Base-by-base conservation (phyloP, 2,329 filamentous ascomycete species). In the Exophiala sideris region DNA sequence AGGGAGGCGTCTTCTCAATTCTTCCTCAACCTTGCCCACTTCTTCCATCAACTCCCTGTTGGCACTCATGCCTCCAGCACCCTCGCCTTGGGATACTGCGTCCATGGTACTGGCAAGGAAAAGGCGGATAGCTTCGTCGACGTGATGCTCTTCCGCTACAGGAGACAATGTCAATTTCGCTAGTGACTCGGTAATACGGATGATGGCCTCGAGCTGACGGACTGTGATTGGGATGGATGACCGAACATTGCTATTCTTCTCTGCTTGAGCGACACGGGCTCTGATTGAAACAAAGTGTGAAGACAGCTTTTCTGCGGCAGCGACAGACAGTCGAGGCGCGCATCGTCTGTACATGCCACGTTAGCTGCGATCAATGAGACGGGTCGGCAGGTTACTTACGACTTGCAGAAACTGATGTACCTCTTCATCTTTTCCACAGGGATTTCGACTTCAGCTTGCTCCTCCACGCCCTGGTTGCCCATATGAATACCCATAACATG, bases 61-160 rank as follows among this genome's bases (percentile, higher is more conserved):
- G 35, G 89, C 89, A 44, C 54, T 48, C 33, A 60, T 54, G 24
- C 58, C 62, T 9, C 56, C 60, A 64, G 88, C 83, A 60, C 86
- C 88, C 62, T 88, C 86, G 56, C 91, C 92, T 66, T 95, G 90
- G 56, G 89, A 92, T 52, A 97, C 91, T 6, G 94, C 94, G 67
- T 99, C 92, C 94, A 99, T 97, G 53, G 94, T 99, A 3, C 87
- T 91, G 61, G 91, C 94, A 29, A 99, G 77, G 85, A 99, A 99
- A 12, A 99, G 81, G 0, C 94, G 87, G 65, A 99, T 99, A 2
- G 94, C 94, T 75, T 99, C 94, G 67, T 99, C 92, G 48, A 99
- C 94, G 67, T 99, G 94, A 44, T 84, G 79, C 71, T 96, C 92
- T 0, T 88, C 91, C 2, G 92, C 94, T 39, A 96, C 80, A 3